Evolutionary conservation across 2,329 filamentous ascomycete genomes (phyloP).

Genomic region (Beauveria pseudobassiana): DNA sequence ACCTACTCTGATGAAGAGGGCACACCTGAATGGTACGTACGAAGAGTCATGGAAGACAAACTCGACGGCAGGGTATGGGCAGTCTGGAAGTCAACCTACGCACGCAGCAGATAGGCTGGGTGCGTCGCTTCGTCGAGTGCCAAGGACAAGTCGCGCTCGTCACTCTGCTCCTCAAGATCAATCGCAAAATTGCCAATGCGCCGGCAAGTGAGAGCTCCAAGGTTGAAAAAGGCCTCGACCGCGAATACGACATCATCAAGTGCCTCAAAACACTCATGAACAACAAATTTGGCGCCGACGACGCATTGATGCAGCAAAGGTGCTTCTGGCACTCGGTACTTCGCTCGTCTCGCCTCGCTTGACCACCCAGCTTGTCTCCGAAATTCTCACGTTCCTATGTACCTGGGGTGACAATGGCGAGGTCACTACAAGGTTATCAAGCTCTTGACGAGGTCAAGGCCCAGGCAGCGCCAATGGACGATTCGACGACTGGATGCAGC

Average conservation of each 20-base stretch:
- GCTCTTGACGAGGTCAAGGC: conserved; percentile 87
- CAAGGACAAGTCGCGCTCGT: conserved; percentile 95
- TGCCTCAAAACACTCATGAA: conserved; percentile 97
- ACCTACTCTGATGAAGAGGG: conserved; percentile 87
- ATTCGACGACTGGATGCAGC: conserved; percentile 97
- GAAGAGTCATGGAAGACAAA: conserved; percentile 91
- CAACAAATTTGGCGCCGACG: conserved; percentile 97
- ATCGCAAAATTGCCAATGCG: conserved; percentile 72
- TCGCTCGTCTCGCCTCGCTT: conserved; percentile 84
- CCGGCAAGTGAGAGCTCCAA: conserved; percentile 53
- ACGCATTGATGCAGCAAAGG: conserved; percentile 83
- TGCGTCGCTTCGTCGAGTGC: conserved; percentile 91
- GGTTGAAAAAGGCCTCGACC: conserved; percentile 73
- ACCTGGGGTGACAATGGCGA: conserved; percentile 80
- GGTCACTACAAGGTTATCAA: conserved; percentile 89
- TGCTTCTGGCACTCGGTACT: conserved; percentile 78
- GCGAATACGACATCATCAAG: conserved; percentile 96
- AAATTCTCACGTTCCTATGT: conserved; percentile 92
- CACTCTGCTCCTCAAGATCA: conserved; percentile 88
- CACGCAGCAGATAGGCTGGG: conserved; percentile 97
- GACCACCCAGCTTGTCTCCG: conserved; percentile 87
- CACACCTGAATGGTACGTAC: conserved; percentile 96
- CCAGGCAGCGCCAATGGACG: conserved; percentile 84
- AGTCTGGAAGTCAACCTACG: conserved; percentile 90
- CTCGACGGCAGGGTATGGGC: conserved; percentile 81